Percentiles rank a stretch among this genome's conserved stretches.
These are phyloP conservation scores for Trichophyton rubrum DNA, from an alignment of 2,329 filamentous ascomycete species.

Conservation along the genomic window DNA sequence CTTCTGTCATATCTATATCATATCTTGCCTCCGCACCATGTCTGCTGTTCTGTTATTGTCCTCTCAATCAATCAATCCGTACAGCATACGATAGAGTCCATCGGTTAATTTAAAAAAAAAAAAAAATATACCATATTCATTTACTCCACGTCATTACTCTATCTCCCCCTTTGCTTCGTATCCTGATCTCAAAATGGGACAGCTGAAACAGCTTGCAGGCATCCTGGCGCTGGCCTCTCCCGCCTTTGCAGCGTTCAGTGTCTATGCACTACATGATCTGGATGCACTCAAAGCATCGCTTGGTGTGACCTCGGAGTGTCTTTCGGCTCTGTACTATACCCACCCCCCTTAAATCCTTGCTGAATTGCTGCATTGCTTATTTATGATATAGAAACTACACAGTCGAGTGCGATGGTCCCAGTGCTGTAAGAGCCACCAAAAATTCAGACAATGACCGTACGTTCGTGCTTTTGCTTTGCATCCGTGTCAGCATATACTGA, in stretches of 20 bases:
- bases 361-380: neutral
- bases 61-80: neutral
- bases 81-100: slow-evolving; percentile 4
- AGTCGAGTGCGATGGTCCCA: slow-evolving; percentile 12
- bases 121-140: neutral
- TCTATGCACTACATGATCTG: slow-evolving; percentile 13
- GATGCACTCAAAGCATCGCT: slow-evolving; percentile 8
- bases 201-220: neutral
- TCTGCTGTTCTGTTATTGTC: neutral
- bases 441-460: slow-evolving; percentile 13
- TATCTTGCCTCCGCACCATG: neutral
- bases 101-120: neutral
- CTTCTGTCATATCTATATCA: neutral
- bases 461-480: neutral
- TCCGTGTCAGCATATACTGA: neutral
- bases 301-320: slow-evolving; percentile 11
- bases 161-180: neutral
- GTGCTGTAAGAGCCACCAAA: slow-evolving; percentile 12
- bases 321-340: slow-evolving; percentile 12
- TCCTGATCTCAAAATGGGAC: neutral
- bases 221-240: slow-evolving; percentile 5
- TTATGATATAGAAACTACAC: slow-evolving; percentile 11
- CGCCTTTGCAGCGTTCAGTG: slow-evolving; percentile 11
- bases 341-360: neutral
- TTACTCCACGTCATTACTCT: neutral